These are phyloP conservation scores for Diddensiella transvaalensis DNA, from an alignment of 805 yeast genomes.

Conservation along the genomic window DNA sequence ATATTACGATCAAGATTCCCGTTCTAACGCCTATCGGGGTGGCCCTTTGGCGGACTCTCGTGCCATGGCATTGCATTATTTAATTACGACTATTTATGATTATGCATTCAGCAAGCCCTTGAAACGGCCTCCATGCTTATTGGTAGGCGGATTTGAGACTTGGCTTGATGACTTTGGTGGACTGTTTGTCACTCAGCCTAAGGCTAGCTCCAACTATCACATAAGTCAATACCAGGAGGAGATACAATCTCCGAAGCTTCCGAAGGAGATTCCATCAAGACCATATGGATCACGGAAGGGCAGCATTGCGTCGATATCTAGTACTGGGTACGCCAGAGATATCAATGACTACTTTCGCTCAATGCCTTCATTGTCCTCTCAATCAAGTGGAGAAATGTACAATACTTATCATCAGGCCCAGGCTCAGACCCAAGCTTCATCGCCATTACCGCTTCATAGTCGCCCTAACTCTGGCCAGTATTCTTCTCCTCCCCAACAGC, in stretches of 20 bases:
- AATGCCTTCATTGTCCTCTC: constrained; percentile 17
- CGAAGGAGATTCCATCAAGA: constrained; percentile 16
- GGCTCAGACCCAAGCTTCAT: background rate
- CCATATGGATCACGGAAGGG: constrained; percentile 22
- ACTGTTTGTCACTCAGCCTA: constrained; percentile 4
- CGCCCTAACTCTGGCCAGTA: constrained; percentile 9
- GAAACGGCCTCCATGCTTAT: constrained; percentile 42
- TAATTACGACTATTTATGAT: constrained; percentile 38
- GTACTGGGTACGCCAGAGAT: constrained; percentile 27
- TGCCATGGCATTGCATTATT: constrained; percentile 25
- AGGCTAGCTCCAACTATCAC: background rate
- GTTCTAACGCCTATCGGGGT: constrained; percentile 22
- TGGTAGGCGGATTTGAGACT: constrained; percentile 54
- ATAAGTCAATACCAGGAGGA: background rate
- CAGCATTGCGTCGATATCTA: constrained; percentile 16
- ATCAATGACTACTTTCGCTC: constrained; percentile 30
- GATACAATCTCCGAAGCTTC: constrained; percentile 5
- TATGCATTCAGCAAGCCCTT: constrained; percentile 37
- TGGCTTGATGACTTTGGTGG: constrained; percentile 36
- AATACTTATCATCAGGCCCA: constrained; percentile 5
- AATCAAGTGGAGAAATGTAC: background rate
- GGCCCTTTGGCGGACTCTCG: constrained; percentile 20
- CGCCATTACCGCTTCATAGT: constrained; percentile 3
- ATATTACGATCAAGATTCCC: constrained; percentile 50
- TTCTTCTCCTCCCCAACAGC: constrained; percentile 9